Conservation (phyloP, 169 alveolate species). For the Eimeria acervulina region DNA sequence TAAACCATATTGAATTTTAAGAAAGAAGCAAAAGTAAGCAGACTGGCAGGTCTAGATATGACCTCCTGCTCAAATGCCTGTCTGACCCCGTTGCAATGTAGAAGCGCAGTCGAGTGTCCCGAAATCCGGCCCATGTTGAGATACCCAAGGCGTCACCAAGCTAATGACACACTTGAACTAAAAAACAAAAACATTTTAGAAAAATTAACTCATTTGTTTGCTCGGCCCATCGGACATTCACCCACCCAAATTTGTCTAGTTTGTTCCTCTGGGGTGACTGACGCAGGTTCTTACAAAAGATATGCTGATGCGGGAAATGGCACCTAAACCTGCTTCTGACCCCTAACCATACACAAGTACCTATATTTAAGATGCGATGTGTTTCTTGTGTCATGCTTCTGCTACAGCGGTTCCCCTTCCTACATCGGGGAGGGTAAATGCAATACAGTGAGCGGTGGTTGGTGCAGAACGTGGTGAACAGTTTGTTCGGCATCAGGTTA, state of each 20-base stretch:
- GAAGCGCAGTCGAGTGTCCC: conserved; percentile 6
- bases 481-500: too few species aligned
- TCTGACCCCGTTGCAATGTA: background rate
- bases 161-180: background rate
- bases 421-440: too few species aligned
- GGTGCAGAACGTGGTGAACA: too few species aligned
- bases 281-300: background rate
- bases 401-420: too few species aligned
- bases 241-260: background rate
- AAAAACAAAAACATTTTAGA: background rate
- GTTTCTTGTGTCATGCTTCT: too few species aligned
- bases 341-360: background rate
- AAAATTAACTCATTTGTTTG: background rate
- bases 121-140: background rate
- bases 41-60: background rate
- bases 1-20: background rate
- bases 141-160: background rate
- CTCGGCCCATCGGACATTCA: background rate
- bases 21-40: background rate
- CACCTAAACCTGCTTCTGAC: background rate
- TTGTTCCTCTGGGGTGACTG: background rate
- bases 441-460: too few species aligned
- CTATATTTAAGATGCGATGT: too few species aligned
- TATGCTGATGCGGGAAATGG: background rate
- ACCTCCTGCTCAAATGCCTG: background rate